Evolutionary conservation across 2,329 filamentous ascomycete genomes (phyloP).

Genomic region (Neofusicoccum laricinum): DNA sequence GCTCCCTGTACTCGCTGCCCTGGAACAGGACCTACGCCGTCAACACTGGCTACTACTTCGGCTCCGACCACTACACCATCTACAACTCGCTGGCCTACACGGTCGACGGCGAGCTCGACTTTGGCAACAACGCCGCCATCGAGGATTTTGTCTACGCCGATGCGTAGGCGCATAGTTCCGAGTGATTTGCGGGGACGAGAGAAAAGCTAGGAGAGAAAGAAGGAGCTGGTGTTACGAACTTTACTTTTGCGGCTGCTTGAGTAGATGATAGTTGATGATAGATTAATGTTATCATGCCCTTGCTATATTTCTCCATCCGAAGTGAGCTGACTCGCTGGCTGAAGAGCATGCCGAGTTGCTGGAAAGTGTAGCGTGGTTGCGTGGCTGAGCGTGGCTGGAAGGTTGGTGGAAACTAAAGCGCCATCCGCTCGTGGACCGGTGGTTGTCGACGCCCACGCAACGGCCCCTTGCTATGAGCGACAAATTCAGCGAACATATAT

Average conservation of each 20-base stretch:
- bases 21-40: slow-evolving; percentile 7
- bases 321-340: no score
- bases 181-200: not conserved
- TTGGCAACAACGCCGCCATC: not conserved
- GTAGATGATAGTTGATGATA: no score
- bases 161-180: not conserved
- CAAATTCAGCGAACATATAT: no score
- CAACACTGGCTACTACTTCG: slow-evolving; percentile 7
- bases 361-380: not conserved
- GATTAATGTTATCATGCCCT: no score
- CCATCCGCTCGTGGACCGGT: not conserved
- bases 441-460: no score
- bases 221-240: not conserved
- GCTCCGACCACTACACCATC: slow-evolving; percentile 6
- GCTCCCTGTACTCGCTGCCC: slow-evolving; percentile 6
- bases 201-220: not conserved
- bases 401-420: not conserved
- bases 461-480: no score
- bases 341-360: no score
- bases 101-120: not conserved
- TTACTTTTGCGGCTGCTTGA: not conserved
- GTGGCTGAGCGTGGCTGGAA: not conserved
- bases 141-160: not conserved
- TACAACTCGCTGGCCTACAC: slow-evolving; percentile 14
- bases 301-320: no score